phyloP scores from a whole-genome alignment of 2,329 filamentous ascomycete species.

The Alternaria ethzedia region DNA sequence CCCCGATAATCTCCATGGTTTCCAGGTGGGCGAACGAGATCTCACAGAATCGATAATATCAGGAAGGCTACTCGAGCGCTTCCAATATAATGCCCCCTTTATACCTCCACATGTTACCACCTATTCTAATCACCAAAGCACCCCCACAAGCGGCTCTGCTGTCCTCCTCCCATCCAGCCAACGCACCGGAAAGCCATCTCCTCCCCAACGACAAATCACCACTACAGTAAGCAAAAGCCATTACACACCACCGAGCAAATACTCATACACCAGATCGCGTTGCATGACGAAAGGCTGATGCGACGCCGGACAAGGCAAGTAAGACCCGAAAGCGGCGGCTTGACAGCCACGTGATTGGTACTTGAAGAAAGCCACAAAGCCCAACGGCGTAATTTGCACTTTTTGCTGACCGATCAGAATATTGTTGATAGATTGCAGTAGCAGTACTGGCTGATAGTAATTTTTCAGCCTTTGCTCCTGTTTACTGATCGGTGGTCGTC shows the following conservation, averaged over 20 bases:
- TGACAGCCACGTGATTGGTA: background rate
- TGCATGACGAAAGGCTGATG: background rate
- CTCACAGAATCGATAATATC: background rate
- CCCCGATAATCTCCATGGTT: background rate
- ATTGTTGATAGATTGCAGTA: background rate
- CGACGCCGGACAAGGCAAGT: background rate
- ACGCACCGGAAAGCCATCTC: background rate
- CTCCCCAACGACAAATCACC: background rate
- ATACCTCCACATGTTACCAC: background rate
- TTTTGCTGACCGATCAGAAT: background rate
- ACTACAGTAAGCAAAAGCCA: background rate
- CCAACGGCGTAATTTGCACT: background rate
- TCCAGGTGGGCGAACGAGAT: too few species aligned
- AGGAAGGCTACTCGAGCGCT: accelerated
- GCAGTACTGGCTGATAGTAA: background rate
- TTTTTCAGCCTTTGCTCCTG: background rate
- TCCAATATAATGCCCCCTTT: background rate
- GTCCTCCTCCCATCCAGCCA: background rate
- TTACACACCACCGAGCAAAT: background rate
- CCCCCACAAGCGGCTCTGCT: background rate
- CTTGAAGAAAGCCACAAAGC: background rate
- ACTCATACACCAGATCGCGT: background rate
- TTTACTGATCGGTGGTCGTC: background rate
- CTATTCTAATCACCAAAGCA: background rate
- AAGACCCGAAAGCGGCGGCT: background rate